Evolutionary conservation across 331 rosid species (phyloP), one percentile per base, ranked within the genome.

Genomic region (Malus hybrid): DNA sequence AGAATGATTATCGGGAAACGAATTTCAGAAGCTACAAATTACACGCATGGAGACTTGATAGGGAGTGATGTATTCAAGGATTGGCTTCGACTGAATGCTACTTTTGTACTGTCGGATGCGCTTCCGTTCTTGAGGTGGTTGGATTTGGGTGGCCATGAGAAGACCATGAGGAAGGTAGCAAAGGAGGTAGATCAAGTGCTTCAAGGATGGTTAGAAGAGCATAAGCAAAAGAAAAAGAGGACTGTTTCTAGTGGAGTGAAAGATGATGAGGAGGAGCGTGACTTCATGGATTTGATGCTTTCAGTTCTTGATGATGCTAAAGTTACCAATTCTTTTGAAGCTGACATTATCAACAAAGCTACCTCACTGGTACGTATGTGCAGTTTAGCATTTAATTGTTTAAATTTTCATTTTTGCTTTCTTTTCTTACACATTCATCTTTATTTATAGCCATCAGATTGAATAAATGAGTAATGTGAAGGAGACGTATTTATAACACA

Each of bases 201-300:
- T 71, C 24, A 24, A 24, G 24, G 24, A 24, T 24, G 24, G 24
- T n/a, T 71, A 1, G n/a, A 52, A 8, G 66, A 71, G 19, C 75
- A 71, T 71, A 66, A 66, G 52, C 54, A 36, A 4, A 57, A 59
- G 52, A 56, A 36, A 18, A 33, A 34, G 36, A n/a, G 46, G 46
- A 39, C 46, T 39, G 1, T 14, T 55, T 32, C 19, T 2, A 9
- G 13, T 18, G 14, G n/a, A 8, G 6, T 10, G n/a, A 24, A 24
- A 24, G 24, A 5, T 34, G 22, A 48, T 29, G 64, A 32, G 14
- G 63, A 71, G 20, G 74, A 71, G 4, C 13, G 18, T 5, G 75
- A 71, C 48, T 33, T 71, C 65, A 71, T 71, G 65, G 75, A 71
- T 31, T 48, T 27, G 11, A 31, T 71, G 75, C 16, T 56, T 15